These are phyloP conservation scores for Bretziella fagacearum DNA, from an alignment of 2,329 filamentous ascomycete species.

Conservation along the genomic window DNA sequence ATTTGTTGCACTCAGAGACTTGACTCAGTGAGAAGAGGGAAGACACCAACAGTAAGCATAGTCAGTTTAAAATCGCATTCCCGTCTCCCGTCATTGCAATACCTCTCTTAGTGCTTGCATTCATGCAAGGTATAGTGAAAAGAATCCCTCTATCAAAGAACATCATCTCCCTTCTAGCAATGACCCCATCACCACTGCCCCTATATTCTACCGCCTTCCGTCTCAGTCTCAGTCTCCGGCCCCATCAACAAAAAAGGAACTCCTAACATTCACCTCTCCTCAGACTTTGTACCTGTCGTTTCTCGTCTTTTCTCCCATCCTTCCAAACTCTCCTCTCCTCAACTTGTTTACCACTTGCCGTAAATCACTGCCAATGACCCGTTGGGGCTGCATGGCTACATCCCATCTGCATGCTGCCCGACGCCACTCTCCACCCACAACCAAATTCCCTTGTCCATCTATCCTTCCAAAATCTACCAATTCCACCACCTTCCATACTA, in stretches of 20 bases:
- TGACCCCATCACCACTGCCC: too few species aligned
- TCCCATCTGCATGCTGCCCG: not conserved
- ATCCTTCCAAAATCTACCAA: too few species aligned
- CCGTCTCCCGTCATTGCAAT: too few species aligned
- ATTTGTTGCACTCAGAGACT: too few species aligned
- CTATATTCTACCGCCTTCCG: too few species aligned
- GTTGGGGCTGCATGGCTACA: not conserved
- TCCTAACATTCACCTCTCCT: not conserved
- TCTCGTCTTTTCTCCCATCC: not conserved
- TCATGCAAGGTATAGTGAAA: too few species aligned
- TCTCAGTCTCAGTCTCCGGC: not conserved
- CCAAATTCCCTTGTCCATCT: not conserved
- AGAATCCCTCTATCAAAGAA: too few species aligned
- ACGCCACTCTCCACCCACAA: not conserved
- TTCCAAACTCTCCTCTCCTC: not conserved
- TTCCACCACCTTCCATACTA: not conserved
- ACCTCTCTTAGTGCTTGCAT: too few species aligned
- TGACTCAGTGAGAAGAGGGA: too few species aligned
- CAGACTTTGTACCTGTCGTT: too few species aligned
- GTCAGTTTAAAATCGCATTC: too few species aligned
- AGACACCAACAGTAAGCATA: not conserved
- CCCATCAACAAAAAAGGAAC: not conserved
- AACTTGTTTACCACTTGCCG: not conserved
- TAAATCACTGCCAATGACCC: not conserved
- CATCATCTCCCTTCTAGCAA: too few species aligned